Conservation (phyloP, 345 rosid genomes). For the Turnera subulata region DNA sequence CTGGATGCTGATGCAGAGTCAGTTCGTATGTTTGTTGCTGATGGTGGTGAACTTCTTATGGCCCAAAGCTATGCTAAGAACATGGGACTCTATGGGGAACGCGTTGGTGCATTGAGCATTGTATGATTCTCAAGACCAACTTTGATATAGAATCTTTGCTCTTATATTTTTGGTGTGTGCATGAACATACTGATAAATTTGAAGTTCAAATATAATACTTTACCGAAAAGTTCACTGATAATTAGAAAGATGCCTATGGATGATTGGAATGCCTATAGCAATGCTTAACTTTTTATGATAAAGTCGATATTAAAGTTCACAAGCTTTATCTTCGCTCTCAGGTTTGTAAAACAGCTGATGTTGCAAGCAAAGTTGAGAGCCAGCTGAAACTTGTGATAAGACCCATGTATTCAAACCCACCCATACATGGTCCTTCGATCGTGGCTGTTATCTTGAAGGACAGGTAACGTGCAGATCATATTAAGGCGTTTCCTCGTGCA, state of each 20-base stretch:
- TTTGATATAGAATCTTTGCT: background rate
- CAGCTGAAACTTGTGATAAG: slow-evolving; percentile 52
- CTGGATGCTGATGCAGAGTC: slow-evolving; percentile 45
- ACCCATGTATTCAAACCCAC: slow-evolving; percentile 57
- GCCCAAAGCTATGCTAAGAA: slow-evolving; percentile 51
- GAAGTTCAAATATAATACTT: background rate
- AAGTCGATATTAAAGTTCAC: too few species aligned
- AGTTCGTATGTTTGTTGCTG: slow-evolving; percentile 50
- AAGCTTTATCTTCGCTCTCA: slow-evolving; percentile 3
- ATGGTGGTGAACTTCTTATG: slow-evolving; percentile 47
- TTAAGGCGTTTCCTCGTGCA: background rate
- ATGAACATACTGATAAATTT: background rate
- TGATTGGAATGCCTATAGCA: background rate
- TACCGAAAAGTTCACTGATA: too few species aligned
- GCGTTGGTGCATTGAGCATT: slow-evolving; percentile 51
- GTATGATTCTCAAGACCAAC: slow-evolving; percentile 22
- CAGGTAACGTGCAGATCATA: slow-evolving; percentile 22
- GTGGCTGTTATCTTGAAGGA: slow-evolving; percentile 40
- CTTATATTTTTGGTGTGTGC: background rate
- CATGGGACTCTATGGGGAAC: slow-evolving; percentile 61
- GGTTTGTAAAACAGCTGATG: slow-evolving; percentile 46
- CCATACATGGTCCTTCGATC: slow-evolving; percentile 53
- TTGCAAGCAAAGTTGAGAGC: slow-evolving; percentile 45
- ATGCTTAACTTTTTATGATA: too few species aligned
- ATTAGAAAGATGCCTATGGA: too few species aligned